Evolutionary conservation across 2,329 filamentous ascomycete species (phyloP), one percentile per base, ranked within the genome.

Genomic region (Scedosporium boydii): DNA sequence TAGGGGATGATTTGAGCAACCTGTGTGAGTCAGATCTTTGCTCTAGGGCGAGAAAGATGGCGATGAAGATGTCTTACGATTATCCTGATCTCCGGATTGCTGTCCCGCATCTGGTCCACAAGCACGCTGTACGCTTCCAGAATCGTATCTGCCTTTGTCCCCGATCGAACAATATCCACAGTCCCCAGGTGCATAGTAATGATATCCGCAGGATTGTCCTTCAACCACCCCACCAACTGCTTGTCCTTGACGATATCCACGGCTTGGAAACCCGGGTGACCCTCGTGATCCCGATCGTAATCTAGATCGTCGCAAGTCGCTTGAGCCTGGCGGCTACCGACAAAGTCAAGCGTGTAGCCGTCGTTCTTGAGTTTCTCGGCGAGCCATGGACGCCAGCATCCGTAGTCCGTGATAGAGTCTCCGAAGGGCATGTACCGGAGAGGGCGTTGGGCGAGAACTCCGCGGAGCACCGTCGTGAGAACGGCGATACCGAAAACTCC

Each of bases 121-220:
- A 63, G 46, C 4, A 12, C 34, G 18, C n/a, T 42, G n/a, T 55
- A 61, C 1, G 59, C 59, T 3, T 55, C n/a, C 4, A 61, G n/a
- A 12, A 61, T 61, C 21, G 26, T 46, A 27, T 51, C 12, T 16
- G 62, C 27, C 44, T 53, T 29, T 18, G 41, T 48, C 9, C 44
- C 27, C 3, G 57, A 59, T 14, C 41, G 26, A 14, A 63, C 42
- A 27, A 63, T 59, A 38, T 63, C 61, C 4, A 63, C 61, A 3
- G 61, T 63, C 10, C 61, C 62, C 6, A 63, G 23, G 26, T 60
- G 62, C 62, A 63, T 63, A 7, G 62, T 59, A 46, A 63, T 63
- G 46, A 63, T 60, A 46, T 63, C 62, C 4, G 62, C 62, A 7
- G 62, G 58, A 41, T 63, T 63, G 10, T 55, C 18, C 27, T 27